These are phyloP conservation scores for Puccinia triticina DNA, from an alignment of 1,284 basidiomycete genomes.

Conservation along the genomic window DNA sequence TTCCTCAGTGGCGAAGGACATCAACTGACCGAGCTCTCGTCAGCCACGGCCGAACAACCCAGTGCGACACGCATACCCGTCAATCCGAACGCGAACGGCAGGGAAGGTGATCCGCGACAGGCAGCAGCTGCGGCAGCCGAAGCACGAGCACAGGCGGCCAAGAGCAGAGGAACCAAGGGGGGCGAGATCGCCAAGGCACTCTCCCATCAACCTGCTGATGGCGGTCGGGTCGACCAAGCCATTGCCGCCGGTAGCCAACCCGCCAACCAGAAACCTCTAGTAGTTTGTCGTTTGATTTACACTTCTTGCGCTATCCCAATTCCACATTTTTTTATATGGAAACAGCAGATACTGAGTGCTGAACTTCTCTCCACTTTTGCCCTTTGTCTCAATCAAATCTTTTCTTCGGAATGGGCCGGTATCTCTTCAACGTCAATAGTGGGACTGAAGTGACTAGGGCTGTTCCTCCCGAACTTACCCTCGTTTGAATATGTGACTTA, in stretches of 20 bases:
- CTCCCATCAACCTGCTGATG: conserved; percentile 27
- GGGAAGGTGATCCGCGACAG: background rate
- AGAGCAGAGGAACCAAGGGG: conserved; percentile 36
- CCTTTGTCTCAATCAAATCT: background rate
- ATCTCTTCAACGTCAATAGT: background rate
- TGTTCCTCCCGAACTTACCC: background rate
- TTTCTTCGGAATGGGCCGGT: background rate
- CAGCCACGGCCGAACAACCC: background rate
- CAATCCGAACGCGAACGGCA: background rate
- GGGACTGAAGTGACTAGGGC: conserved; percentile 1
- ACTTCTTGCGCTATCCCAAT: background rate
- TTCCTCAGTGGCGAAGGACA: conserved; percentile 20
- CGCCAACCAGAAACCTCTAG: conserved; percentile 27
- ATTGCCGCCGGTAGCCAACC: conserved; percentile 26
- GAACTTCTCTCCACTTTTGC: background rate
- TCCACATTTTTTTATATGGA: background rate
- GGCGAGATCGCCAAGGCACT: conserved; percentile 25
- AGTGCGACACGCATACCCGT: background rate
- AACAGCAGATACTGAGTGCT: background rate
- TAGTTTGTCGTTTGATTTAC: background rate
- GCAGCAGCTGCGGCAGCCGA: conserved; percentile 37
- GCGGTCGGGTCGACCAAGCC: conserved; percentile 33
- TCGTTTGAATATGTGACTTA: no score
- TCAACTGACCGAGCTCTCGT: conserved; percentile 15
- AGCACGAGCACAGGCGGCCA: conserved; percentile 23